Evolutionary conservation across 352 stramenopile species (phyloP), one percentile per base, ranked within the genome.

Genomic region (Globisporangium cederbergense): DNA sequence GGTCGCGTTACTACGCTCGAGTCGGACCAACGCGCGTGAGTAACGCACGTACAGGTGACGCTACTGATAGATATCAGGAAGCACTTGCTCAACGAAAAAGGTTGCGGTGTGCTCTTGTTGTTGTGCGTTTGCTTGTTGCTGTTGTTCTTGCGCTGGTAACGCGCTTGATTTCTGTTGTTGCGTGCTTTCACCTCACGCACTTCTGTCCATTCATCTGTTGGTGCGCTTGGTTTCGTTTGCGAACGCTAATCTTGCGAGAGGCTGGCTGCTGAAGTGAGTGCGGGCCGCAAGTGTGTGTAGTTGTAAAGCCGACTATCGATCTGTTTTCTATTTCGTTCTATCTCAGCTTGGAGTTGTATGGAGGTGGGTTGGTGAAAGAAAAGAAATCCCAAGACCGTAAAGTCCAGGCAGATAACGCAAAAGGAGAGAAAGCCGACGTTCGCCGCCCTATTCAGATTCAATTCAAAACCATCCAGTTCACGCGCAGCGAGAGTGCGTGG

Each of bases 61-160:
- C 51, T 51, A 22, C 38, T 61, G 55, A 61, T 61, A 52, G 55
- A 61, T 61, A 61, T 61, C 55, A 61, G 55, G 9, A 10, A 8
- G 25, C 25, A 4, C 42, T 13, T 14, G 7, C 42, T 47, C 42
- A 20, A 20, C 42, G 20, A 47, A 42, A 42, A 14, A 42, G 2
- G 36, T 42, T 42, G 36, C 36, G 9, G 9, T 42, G 9, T 42
- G 36, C 36, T 14, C 9, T 42, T 42, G 14, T 25, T 20, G 25
- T 36, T 54, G 49, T 25, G 16, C 4, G 3, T 10, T 11, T 14
- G 36, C 11, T 20, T 36, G 14, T 36, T 22, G 43, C 22, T 49
- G 43, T 49, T 49, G 43, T 14, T 46, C 36, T 42, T 42, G 36
- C 3, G 40, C 40, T 46, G 40, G 40, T n/a, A 46, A 46, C 5